Base-by-base conservation (phyloP, 345 rosid genomes). In the Citrus reticulata region DNA sequence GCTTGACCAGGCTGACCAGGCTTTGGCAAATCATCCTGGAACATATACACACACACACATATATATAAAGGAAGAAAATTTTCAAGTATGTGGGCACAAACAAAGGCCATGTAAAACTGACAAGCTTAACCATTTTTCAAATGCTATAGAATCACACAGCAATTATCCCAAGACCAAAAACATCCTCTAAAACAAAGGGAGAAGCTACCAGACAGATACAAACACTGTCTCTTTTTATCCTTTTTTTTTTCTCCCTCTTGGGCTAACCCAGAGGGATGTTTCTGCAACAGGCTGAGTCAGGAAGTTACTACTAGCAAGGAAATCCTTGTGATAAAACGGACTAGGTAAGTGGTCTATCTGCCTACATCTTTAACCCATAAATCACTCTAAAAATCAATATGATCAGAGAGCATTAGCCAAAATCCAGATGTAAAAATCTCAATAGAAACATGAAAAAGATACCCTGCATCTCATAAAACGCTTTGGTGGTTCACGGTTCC, bases 401-500 rank as follows among this genome's bases (percentile, higher is more conserved):
- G 20, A 54, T 17, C 22, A 14, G 22, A 54, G 7, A 17, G 2
- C 7, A 17, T 16, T 54, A 17, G 0, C 19, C 58, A 54, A 54
- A 54, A 54, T 7, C 7, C 58, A 5, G 17, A 46, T 42, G 1
- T 5, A 17, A 54, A 54, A 54, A 17, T 54, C 7, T 54, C 2
- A 54, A 54, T 14, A 14, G 22, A 54, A 54, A 17, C 6, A 54
- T 14, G 58, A 54, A 54, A 0, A 49, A n/a, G 32, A 61, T 81
- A 95, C 97, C 90, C 91, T 86, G 83, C 95, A 95, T 78, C 95
- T 88, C 63, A 89, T 81, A 66, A 90, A 95, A 58, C 98, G 94
- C 73, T 89, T 91, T 0, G 97, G 98, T 3, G 98, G 97, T 73
- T 90, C 90, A 74, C 97, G 93, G 19, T 86, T 87, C 77, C 97